Conservation (phyloP, 176 grass and related monocot species). For the Avena atlantica region DNA sequence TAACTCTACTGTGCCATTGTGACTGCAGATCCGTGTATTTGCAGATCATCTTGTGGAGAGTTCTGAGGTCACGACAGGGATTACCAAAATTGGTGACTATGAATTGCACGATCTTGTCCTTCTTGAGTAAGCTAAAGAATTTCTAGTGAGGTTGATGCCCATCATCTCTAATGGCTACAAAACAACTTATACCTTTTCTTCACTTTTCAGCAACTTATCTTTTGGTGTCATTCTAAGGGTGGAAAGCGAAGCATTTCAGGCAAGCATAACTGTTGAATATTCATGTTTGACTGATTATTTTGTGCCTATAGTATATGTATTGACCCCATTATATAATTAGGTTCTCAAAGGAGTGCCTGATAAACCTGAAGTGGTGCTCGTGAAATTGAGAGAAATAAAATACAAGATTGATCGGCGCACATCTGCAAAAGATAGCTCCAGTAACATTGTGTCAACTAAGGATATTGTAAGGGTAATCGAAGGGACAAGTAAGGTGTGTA, state of each 20-base stretch:
- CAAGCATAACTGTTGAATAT: conserved; percentile 41
- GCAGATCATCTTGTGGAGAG: conserved; percentile 84
- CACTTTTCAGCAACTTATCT: conserved; percentile 69
- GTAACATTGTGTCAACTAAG: conserved; percentile 68
- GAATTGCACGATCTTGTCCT: conserved; percentile 86
- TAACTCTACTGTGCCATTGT: conserved; percentile 29
- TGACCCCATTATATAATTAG: conserved; percentile 53
- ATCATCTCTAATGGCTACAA: conserved; percentile 32
- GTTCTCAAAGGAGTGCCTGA: conserved; percentile 80
- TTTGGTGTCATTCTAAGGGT: conserved; percentile 87
- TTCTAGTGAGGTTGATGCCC: conserved; percentile 6
- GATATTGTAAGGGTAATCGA: conserved; percentile 85
- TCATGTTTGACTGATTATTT: background rate
- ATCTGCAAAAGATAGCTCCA: conserved; percentile 66
- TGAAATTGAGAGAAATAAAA: conserved; percentile 86
- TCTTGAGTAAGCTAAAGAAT: conserved; percentile 65
- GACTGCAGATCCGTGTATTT: conserved; percentile 71
- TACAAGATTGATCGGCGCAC: conserved; percentile 61
- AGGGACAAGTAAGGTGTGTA: conserved; percentile 69
- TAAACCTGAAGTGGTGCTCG: conserved; percentile 67
- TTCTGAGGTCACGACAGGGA: conserved; percentile 75
- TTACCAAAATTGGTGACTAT: conserved; percentile 84
- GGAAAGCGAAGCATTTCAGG: conserved; percentile 91
- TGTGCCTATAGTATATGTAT: conserved; percentile 26
- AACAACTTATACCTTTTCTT: conserved; percentile 32